phyloP scores from a whole-genome alignment of 2,329 filamentous ascomycete genomes.

The Exophiala mesophila region DNA sequence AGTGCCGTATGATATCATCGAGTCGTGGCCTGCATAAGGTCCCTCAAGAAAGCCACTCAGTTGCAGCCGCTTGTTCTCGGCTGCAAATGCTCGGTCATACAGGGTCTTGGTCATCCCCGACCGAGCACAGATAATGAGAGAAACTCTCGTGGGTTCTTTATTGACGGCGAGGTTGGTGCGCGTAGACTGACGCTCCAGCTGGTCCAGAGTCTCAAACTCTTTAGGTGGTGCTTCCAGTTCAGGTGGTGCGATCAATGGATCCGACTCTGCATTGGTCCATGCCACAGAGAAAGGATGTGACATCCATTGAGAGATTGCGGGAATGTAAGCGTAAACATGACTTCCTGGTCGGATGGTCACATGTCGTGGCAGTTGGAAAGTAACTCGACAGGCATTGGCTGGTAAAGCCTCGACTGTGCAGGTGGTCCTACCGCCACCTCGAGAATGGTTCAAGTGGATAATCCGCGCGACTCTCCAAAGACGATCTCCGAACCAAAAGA shows the following conservation, averaged over 20 bases:
- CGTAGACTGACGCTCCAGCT: conserved; percentile 6
- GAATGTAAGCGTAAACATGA: conserved; percentile 59
- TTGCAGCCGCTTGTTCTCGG: conserved; percentile 39
- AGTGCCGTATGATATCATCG: conserved; percentile 58
- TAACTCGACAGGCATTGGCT: conserved; percentile 56
- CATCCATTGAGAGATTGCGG: conserved; percentile 44
- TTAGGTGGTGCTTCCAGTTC: conserved; percentile 25
- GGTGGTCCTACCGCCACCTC: conserved; percentile 44
- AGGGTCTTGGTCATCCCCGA: conserved; percentile 60
- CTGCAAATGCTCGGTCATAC: conserved; percentile 51
- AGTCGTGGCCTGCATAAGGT: conserved; percentile 58
- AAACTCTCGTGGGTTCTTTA: conserved; percentile 40
- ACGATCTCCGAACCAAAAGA: conserved; percentile 41
- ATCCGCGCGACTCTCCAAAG: conserved; percentile 46
- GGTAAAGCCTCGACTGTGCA: conserved; percentile 56
- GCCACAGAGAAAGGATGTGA: conserved; percentile 47
- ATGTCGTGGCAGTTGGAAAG: conserved; percentile 53
- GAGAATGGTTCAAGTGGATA: conserved; percentile 48
- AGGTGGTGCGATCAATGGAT: conserved; percentile 18
- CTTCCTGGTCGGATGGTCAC: conserved; percentile 52
- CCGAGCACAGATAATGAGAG: conserved; percentile 56
- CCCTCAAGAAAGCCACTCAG: conserved; percentile 58
- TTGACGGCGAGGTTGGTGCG: background rate
- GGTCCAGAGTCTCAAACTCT: conserved; percentile 15
- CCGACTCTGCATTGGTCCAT: conserved; percentile 36